Conservation (phyloP, 2,329 filamentous ascomycete species). For the Thielaviopsis populi region DNA sequence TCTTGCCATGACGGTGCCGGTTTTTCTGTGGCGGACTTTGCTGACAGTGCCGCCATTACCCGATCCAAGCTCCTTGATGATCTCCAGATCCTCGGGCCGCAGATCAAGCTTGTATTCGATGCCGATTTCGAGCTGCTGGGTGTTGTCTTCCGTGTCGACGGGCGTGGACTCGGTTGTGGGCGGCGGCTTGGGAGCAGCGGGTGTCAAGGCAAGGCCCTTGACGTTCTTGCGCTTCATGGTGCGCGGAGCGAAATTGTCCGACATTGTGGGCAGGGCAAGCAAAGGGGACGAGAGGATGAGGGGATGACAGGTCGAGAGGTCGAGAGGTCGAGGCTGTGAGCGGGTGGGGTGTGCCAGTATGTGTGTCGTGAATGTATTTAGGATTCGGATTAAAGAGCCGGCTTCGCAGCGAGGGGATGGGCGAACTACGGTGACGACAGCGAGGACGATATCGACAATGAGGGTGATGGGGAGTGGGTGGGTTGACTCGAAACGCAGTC, state of each 20-base stretch:
- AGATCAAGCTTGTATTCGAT: constrained; percentile 93
- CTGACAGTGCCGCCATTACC: constrained; percentile 97
- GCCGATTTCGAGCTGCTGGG: constrained; percentile 71
- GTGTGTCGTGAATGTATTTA: not conserved
- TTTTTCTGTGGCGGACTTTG: constrained; percentile 90
- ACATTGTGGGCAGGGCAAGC: constrained; percentile 33
- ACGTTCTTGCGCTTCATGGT: constrained; percentile 99
- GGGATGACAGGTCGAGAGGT: not conserved
- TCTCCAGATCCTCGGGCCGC: constrained; percentile 78
- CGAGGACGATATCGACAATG: too few relatives aligned
- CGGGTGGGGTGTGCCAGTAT: not conserved
- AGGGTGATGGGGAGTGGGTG: too few relatives aligned
- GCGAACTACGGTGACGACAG: too few relatives aligned
- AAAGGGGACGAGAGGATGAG: not conserved
- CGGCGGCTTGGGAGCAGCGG: constrained; percentile 55
- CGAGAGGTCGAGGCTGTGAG: not conserved
- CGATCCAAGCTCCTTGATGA: constrained; percentile 85
- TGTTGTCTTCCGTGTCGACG: constrained; percentile 42
- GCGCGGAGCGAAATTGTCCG: constrained; percentile 47
- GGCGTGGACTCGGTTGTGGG: constrained; percentile 60
- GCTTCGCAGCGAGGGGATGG: not conserved
- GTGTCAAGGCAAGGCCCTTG: constrained; percentile 81
- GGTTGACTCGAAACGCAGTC: too few relatives aligned
- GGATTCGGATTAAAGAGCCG: not conserved
- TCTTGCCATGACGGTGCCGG: constrained; percentile 91